These are phyloP conservation scores for Hansenula lynferdii DNA, from an alignment of 1,139 yeast genomes.

Conservation along the genomic window DNA sequence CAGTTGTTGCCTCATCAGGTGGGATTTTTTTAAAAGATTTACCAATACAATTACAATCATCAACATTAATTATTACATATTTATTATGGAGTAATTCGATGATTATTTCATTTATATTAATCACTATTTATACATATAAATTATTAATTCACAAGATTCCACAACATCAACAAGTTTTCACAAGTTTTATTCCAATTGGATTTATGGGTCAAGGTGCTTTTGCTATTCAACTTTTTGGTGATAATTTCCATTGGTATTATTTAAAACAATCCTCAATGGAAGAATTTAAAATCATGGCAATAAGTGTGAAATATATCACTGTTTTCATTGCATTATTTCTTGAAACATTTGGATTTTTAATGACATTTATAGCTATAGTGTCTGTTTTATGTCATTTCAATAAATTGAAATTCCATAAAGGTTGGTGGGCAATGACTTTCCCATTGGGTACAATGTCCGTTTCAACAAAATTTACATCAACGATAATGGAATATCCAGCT, in stretches of 20 bases:
- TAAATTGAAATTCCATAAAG: conserved; percentile 48
- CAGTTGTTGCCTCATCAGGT: conserved; percentile 70
- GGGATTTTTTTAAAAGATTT: conserved; percentile 42
- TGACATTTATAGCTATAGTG: conserved; percentile 50
- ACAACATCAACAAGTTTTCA: conserved; percentile 36
- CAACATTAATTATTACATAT: conserved; percentile 50
- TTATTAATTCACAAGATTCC: conserved; percentile 60
- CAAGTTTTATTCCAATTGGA: conserved; percentile 60
- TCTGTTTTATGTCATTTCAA: no score
- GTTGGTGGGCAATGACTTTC: conserved; percentile 88
- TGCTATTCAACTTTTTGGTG: conserved; percentile 57
- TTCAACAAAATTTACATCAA: no score
- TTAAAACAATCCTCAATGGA: conserved; percentile 4
- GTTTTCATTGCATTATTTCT: no score
- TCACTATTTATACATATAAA: conserved; percentile 55
- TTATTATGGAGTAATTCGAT: conserved; percentile 69
- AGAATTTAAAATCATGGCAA: not conserved
- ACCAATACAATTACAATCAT: conserved; percentile 39
- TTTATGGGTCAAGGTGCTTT: conserved; percentile 80
- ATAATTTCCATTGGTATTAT: conserved; percentile 27
- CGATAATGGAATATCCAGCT: no score
- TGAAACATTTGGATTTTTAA: no score
- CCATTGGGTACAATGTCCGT: conserved; percentile 83
- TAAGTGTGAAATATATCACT: conserved; percentile 19
- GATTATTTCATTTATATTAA: conserved; percentile 50